Base-by-base conservation (phyloP, 2,329 filamentous ascomycete species). In the Zasmidium angulare region DNA sequence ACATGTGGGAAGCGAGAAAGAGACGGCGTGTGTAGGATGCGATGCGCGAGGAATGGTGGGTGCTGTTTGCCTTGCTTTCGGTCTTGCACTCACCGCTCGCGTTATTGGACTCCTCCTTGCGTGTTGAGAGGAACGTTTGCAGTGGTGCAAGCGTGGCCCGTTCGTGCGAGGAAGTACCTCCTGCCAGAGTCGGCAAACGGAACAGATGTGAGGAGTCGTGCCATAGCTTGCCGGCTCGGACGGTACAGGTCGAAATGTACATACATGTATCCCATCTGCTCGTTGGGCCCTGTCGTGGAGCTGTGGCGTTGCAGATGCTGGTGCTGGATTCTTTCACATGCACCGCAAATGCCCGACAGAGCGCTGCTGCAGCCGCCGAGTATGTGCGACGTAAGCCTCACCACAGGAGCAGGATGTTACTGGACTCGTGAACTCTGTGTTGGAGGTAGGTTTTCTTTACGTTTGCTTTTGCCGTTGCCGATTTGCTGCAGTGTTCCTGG, bases 161-260 rank as follows among this genome's bases (percentile, higher is more conserved):
- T 49, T 23, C n/a, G 47, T 49, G 47, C 47, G 47, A 49, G 14
- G 46, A 20, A 47, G 46, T n/a, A n/a, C n/a, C n/a, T n/a, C n/a
- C n/a, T n/a, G n/a, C n/a, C n/a, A n/a, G n/a, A n/a, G n/a, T n/a
- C n/a, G n/a, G n/a, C 17, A 47, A 20, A 47, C n/a, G 12, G 47
- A 20, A 49, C 10, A 23, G 12, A 23, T 21, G 49, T 50, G 49
- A 50, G 49, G 49, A 50, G 49, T 29, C 26, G 26, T 29, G 14
- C 7, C 29, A 36, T 7, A 36, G 29, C 29, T 7, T 43, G 6
- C 14, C 36, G 36, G 36, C 6, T 43, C 7, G n/a, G 36, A 14
- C 12, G n/a, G 36, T 17, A 43, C 36, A 14, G 29, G 29, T 36
- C 7, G 7, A 14, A 36, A 36, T 7, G 29, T 36, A 36, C n/a